Evolutionary conservation across 495 filamentous ascomycete genomes (phyloP), one percentile per base, ranked within the genome.

Genomic region (Penicillium psychrofluorescens): DNA sequence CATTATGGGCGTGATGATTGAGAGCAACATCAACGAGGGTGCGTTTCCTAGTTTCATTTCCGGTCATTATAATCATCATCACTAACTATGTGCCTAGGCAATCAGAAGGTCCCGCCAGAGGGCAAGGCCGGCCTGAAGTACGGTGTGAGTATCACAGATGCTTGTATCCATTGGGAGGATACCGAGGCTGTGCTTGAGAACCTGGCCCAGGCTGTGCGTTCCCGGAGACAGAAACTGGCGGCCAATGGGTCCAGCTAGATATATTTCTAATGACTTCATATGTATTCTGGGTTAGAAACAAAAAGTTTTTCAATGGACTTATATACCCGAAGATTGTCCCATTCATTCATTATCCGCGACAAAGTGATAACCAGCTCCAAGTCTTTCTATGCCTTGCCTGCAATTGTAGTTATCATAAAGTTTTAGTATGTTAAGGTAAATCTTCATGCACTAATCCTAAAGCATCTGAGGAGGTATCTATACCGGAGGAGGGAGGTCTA

Each of bases 1-100:
- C 16, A 95, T 98, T 56, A 91, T 97, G 81, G 92, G 92, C 54
- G 89, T 96, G 30, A 98, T 98, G 92, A 95, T 99, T 56, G 94
- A 99, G 72, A 94, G 86, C 58, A 82, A 97, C 61, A 94, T 99
- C 65, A 81, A 90, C 60, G 92, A 95, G 68, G 92, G 89, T 84
- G 63, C 45, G 70, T 40, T 36, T 37, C 11, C 35, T 22, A 4
- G 1, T n/a, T 8, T 41, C 22, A n/a, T 32, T 36, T 34, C 46
- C 15, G 45, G 27, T 33, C 38, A 43, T 40, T 2, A n/a, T 11
- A 33, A 2, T 27, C 10, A 33, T 40, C 16, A 37, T 51, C 35
- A 51, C 41, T 38, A 5, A 41, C 46, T 7, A 11, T 40, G 32
- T 34, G 44, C 54, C 7, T 50, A 90, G 86, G 89, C 47, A 85